Percentiles rank a stretch among this genome's conserved stretches.
Conservation (phyloP, 257 asterid species). For the Solanum medicagineum region DNA sequence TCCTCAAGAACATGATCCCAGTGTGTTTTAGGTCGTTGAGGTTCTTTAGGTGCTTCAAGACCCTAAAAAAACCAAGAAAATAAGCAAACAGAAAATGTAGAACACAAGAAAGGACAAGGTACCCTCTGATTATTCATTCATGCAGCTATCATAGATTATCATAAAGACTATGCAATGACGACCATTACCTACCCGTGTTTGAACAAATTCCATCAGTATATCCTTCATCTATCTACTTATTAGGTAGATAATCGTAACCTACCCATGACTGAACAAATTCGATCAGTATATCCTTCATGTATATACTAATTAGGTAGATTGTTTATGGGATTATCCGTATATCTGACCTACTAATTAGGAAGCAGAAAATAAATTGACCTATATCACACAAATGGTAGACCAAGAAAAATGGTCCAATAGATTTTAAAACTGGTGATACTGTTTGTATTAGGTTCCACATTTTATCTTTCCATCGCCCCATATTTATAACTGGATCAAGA, state of each 20-base stretch:
- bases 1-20: constrained; percentile 99
- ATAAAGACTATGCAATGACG: neutral
- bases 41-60: constrained; percentile 94
- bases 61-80: constrained; percentile 33
- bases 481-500: neutral
- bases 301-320: neutral
- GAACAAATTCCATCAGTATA: neutral
- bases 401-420: neutral
- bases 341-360: neutral
- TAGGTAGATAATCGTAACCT: neutral
- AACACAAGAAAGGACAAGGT: neutral
- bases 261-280: neutral
- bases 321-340: neutral
- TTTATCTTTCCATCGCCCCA: neutral
- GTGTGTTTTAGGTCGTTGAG: constrained; percentile 83
- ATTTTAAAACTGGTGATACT: neutral
- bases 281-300: neutral
- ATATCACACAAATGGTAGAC: neutral
- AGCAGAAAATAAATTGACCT: neutral
- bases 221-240: neutral
- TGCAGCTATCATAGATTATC: neutral
- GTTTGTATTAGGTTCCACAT: neutral
- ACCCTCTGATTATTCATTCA: neutral
- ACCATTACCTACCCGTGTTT: neutral
- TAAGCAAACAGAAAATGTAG: neutral